Conservation (phyloP, 257 asterid genomes). For the Nicotiana sylvestris region DNA sequence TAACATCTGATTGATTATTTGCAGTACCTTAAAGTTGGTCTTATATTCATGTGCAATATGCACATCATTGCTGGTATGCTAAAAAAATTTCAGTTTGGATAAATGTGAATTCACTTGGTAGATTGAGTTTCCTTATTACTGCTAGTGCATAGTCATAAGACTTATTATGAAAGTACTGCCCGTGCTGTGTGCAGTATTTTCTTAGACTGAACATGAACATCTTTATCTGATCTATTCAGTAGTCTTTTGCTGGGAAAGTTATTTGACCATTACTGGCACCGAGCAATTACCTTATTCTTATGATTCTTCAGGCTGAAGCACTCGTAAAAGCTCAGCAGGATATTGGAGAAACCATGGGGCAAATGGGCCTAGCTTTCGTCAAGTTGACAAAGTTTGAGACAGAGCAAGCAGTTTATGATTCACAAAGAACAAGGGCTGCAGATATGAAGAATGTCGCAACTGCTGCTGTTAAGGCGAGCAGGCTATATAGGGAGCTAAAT, state of each 20-base stretch:
- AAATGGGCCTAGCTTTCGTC: conserved; percentile 87
- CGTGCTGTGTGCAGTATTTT: neutral
- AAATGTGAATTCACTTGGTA: neutral
- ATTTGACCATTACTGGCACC: conserved; percentile 1
- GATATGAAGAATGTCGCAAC: conserved; percentile 96
- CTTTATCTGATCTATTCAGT: neutral
- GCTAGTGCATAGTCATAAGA: neutral
- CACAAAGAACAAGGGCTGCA: conserved; percentile 77
- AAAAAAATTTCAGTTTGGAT: conserved; percentile 2
- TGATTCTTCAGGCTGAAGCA: conserved; percentile 68
- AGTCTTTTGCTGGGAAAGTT: neutral
- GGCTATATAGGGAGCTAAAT: conserved; percentile 89
- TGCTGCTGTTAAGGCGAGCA: conserved; percentile 94
- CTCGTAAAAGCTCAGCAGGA: conserved; percentile 95
- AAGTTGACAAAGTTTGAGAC: conserved; percentile 91
- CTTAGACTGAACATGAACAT: neutral
- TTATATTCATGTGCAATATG: neutral
- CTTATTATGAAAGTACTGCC: neutral
- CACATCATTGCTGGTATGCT: neutral
- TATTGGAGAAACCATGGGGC: conserved; percentile 95
- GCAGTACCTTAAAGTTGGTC: neutral
- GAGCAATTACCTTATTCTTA: neutral
- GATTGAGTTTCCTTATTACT: neutral
- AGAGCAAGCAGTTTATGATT: conserved; percentile 76
- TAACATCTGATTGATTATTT: neutral